Percentiles rank a stretch among this genome's conserved stretches.
Evolutionary conservation across 2,329 filamentous ascomycete species (phyloP).

Genomic region (Chaetomiaceae sp.): DNA sequence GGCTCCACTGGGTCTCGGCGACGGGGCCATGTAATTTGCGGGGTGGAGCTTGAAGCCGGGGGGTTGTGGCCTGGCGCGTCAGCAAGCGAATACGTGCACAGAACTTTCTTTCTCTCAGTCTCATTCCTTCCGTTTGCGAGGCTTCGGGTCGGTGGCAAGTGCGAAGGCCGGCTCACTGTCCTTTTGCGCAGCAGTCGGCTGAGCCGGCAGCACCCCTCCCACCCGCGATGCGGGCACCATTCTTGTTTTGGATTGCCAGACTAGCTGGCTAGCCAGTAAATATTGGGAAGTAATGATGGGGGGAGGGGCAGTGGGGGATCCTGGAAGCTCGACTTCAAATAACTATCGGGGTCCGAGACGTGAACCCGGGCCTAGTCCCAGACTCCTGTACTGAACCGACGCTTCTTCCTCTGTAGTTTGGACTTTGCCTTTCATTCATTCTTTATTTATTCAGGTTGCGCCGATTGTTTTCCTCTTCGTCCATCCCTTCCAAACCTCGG

Average conservation of each 20-base stretch:
- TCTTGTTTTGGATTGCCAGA: neutral
- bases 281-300: neutral
- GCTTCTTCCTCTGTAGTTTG: neutral
- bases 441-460: too few relatives aligned
- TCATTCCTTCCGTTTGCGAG: neutral
- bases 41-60: constrained; percentile 1
- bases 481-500: too few relatives aligned
- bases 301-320: neutral
- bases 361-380: neutral
- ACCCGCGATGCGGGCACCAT: too few relatives aligned
- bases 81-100: neutral
- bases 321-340: neutral
- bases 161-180: neutral
- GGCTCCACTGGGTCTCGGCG: neutral
- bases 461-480: neutral
- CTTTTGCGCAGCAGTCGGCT: neutral
- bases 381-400: too few relatives aligned
- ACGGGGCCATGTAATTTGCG: constrained; percentile 5
- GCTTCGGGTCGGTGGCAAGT: constrained; percentile 4
- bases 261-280: too few relatives aligned
- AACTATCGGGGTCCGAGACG: neutral
- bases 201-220: neutral
- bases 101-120: neutral
- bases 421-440: too few relatives aligned
- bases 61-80: too few relatives aligned